Percentiles rank a stretch among this genome's conserved stretches.
phyloP scores from a whole-genome alignment of 1,284 basidiomycete species.

The Peniophora sp. region DNA sequence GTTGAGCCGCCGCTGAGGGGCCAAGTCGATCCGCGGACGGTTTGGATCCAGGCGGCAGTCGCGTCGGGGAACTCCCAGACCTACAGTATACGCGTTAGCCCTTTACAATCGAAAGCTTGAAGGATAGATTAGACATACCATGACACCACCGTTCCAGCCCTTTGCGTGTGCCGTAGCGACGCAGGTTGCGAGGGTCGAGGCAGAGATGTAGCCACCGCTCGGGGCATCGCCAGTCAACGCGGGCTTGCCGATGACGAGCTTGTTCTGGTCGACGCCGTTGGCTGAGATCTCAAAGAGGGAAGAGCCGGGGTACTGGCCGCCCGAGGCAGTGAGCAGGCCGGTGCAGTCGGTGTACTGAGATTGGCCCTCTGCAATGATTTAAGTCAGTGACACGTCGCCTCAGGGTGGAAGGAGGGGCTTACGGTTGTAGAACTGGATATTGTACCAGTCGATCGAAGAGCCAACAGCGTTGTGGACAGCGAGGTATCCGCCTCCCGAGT shows the following conservation, averaged over 20 bases:
- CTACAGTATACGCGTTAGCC: constrained; percentile 7
- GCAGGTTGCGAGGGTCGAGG: constrained; percentile 46
- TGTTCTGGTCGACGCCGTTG: constrained; percentile 40
- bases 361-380: too few relatives aligned
- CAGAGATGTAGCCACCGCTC: constrained; percentile 47
- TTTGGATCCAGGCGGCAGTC: constrained; percentile 38
- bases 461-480: constrained; percentile 49
- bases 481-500: constrained; percentile 53
- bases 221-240: constrained; percentile 39
- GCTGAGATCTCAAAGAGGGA: constrained; percentile 56
- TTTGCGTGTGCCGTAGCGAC: constrained; percentile 41
- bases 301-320: constrained; percentile 39
- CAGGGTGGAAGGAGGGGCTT: constrained; percentile 25
- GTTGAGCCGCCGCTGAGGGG: not conserved
- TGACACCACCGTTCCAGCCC: constrained; percentile 52
- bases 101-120: not conserved
- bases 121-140: constrained; percentile 26
- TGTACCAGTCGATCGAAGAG: constrained; percentile 35
- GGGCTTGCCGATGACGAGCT: constrained; percentile 59
- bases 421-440: constrained; percentile 56
- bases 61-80: constrained; percentile 32
- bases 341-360: constrained; percentile 51
- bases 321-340: constrained; percentile 44
- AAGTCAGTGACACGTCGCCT: constrained; percentile 18
- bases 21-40: constrained; percentile 23